Conservation (phyloP, 495 filamentous ascomycete species). For the Daldinia loculata region DNA sequence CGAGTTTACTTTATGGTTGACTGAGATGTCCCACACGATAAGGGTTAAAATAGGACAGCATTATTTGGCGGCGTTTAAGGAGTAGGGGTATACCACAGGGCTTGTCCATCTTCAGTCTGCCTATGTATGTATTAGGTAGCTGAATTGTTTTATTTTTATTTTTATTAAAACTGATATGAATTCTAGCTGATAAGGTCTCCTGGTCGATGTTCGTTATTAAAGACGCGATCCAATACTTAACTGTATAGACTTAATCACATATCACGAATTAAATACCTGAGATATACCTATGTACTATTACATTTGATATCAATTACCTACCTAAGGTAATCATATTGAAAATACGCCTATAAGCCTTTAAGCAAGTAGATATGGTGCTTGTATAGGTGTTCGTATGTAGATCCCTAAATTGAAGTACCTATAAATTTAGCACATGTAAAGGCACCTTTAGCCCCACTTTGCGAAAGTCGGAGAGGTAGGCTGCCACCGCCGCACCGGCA, state of each 20-base stretch:
- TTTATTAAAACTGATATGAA: not conserved
- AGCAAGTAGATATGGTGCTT: not conserved
- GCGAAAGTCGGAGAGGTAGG: constrained; percentile 5
- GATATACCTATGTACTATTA: too few species aligned
- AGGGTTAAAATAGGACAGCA: not conserved
- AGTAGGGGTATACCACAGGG: constrained; percentile 21
- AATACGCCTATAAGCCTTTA: too few species aligned
- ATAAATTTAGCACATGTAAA: not conserved
- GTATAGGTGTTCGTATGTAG: too few species aligned
- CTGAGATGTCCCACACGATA: not conserved
- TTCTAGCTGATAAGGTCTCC: not conserved
- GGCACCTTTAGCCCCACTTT: constrained; percentile 11
- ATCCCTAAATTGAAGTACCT: not conserved
- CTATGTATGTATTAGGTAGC: not conserved
- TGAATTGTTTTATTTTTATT: too few species aligned
- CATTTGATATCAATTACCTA: too few species aligned
- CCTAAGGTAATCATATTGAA: too few species aligned
- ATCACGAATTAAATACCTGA: too few species aligned
- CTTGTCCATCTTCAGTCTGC: not conserved
- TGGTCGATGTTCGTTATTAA: not conserved
- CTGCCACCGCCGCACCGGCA: constrained; percentile 23
- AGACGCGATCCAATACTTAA: not conserved
- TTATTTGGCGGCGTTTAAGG: constrained; percentile 32
- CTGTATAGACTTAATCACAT: too few species aligned
- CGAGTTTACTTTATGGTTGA: not conserved